Percentiles rank a stretch among this genome's conserved stretches.
Conservation (phyloP, 305 asterid genomes). For the Fraxinus greggii region DNA sequence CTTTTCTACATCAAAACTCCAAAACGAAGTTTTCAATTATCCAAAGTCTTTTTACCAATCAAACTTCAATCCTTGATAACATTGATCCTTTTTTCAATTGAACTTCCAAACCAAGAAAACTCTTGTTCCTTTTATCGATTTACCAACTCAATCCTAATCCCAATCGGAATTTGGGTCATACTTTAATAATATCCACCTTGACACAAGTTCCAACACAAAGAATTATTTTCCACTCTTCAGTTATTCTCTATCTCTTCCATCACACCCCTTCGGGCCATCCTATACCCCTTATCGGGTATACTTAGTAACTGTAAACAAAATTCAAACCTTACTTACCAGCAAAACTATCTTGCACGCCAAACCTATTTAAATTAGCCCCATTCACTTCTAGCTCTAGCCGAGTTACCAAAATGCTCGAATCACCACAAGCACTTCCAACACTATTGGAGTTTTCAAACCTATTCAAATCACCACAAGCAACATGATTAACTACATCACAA, state of each 20-base stretch:
- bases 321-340: neutral
- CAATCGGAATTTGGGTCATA: neutral
- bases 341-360: neutral
- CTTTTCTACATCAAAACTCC: neutral
- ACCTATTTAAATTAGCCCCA: neutral
- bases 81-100: neutral
- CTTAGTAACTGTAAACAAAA: neutral
- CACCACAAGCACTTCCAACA: neutral
- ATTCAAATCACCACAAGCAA: neutral
- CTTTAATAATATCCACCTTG: neutral
- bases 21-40: neutral
- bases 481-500: neutral
- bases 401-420: neutral
- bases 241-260: neutral
- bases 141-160: neutral
- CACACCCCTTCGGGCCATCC: no score
- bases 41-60: neutral
- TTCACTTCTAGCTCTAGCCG: neutral
- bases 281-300: neutral
- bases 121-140: neutral
- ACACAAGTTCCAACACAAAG: neutral
- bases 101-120: neutral
- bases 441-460: neutral
- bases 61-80: neutral
- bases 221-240: neutral